Base-by-base conservation (phyloP, 179 eudicot species). In the Spinacia oleracea region DNA sequence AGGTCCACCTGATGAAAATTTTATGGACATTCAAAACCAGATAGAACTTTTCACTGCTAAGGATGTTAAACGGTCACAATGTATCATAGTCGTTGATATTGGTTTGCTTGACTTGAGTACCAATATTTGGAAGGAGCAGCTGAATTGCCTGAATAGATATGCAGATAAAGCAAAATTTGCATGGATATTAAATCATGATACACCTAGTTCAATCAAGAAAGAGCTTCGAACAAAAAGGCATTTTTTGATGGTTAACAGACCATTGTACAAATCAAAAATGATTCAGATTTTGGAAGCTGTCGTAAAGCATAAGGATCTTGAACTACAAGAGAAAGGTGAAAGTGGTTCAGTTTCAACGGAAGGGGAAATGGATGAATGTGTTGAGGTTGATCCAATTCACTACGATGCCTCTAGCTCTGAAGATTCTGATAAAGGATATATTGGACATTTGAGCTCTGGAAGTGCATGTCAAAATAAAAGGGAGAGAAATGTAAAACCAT, bases 161-260 rank as follows among this genome's bases (percentile, higher is more conserved):
- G 72, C 72, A 34, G 83, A 84, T 15, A 79, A 81, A 74, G 91
- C 89, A 23, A 86, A 84, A 69, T 95, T 95, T 74, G 93, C 92
- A 9, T 95, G 97, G 97, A 83, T 93, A 78, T 78, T 95, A 72
- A 90, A 88, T 69, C 98, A 95, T 25, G 97, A 93, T 75, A 93
- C 97, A 38, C 86, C 92, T 35, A 95, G 82, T 68, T 83, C 83
- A 14, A 71, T 95, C 53, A 95, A 95, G 87, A 81, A 82, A 80
- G 98, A 90, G 83, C 98, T 95, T 40, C 85, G 91, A 5, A 80
- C 83, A 48, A 86, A 88, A 79, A 95, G 97, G 78, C 97, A 95
- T 88, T 51, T 86, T 4, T 71, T 91, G 80, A 93, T 91, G 98
- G 94, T 91, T 45, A 95, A 91, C 78, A 80, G 81, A 78, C 98